phyloP scores from a whole-genome alignment of 331 rosid species.

The Pyrus hybrid region DNA sequence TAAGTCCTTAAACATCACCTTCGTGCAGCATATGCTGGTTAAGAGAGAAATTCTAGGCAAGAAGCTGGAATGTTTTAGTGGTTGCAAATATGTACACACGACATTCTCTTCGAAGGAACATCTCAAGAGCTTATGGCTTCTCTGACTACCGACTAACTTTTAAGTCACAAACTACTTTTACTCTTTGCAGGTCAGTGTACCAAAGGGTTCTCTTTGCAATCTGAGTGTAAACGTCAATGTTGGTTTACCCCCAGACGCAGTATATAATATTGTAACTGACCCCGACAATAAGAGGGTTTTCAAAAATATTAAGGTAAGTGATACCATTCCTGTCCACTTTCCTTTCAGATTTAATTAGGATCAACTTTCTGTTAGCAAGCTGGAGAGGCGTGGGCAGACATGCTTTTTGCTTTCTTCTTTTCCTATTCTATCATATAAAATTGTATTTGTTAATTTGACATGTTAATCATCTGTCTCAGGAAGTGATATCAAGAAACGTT shows the following conservation, averaged over 20 bases:
- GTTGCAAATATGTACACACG: neutral
- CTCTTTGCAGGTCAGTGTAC: constrained; percentile 72
- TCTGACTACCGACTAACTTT: neutral
- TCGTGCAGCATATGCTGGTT: neutral
- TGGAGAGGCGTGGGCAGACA: neutral
- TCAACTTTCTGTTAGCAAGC: neutral
- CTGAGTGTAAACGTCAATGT: constrained; percentile 67
- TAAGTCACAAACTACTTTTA: neutral
- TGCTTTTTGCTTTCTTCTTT: neutral
- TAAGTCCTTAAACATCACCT: neutral
- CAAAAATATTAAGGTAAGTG: constrained; percentile 77
- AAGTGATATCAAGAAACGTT: constrained; percentile 77
- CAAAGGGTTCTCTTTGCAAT: constrained; percentile 91
- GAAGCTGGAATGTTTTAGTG: neutral
- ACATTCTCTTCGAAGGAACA: neutral
- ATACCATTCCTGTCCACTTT: neutral
- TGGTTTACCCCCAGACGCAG: constrained; percentile 96
- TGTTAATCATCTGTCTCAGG: constrained; percentile 35
- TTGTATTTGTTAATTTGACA: neutral
- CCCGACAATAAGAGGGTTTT: constrained; percentile 92
- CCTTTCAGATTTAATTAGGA: constrained; percentile 4
- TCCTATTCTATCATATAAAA: neutral
- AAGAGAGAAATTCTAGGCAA: neutral
- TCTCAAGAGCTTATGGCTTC: neutral
- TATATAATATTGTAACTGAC: constrained; percentile 78